These are phyloP conservation scores for Phytophthora pluvialis DNA, from an alignment of 352 stramenopile species.

Conservation along the genomic window DNA sequence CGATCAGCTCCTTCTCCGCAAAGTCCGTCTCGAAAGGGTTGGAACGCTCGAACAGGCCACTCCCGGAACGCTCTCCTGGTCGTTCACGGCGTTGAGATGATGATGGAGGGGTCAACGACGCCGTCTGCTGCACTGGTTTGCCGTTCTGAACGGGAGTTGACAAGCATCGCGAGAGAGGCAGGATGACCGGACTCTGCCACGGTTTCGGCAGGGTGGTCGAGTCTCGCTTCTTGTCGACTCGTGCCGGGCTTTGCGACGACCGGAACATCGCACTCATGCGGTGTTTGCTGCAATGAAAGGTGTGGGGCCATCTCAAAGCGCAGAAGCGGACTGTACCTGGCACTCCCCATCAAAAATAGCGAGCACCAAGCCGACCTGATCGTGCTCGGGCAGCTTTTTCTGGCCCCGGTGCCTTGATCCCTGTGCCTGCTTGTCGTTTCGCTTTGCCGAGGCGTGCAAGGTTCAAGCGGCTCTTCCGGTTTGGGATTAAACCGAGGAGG, in stretches of 20 bases:
- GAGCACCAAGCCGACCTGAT: constrained; percentile 5
- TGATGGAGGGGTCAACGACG: constrained; percentile 4
- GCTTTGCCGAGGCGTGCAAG: constrained; percentile 24
- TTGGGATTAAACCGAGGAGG: not conserved
- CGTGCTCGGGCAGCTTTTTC: constrained; percentile 19
- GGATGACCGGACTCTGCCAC: constrained; percentile 31
- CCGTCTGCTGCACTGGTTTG: constrained; percentile 16
- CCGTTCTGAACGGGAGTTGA: constrained; percentile 58
- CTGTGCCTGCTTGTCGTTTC: constrained; percentile 26
- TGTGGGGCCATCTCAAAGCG: constrained; percentile 6
- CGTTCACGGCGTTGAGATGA: constrained; percentile 29
- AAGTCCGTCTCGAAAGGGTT: constrained; percentile 88
- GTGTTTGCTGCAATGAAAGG: constrained; percentile 33
- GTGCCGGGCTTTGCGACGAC: constrained; percentile 8
- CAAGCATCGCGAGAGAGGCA: constrained; percentile 61
- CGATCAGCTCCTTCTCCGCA: constrained; percentile 66
- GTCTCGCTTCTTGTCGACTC: constrained; percentile 23
- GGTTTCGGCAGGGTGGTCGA: constrained; percentile 29
- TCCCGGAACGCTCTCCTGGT: constrained; percentile 35
- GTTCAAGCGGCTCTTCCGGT: constrained; percentile 19
- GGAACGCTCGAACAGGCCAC: constrained; percentile 62
- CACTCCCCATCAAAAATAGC: constrained; percentile 30
- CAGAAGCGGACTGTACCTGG: not conserved
- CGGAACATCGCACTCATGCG: constrained; percentile 23
- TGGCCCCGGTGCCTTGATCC: constrained; percentile 4